Conservation (phyloP, 768 basidiomycete species). For the Boletus rubroflammeus region DNA sequence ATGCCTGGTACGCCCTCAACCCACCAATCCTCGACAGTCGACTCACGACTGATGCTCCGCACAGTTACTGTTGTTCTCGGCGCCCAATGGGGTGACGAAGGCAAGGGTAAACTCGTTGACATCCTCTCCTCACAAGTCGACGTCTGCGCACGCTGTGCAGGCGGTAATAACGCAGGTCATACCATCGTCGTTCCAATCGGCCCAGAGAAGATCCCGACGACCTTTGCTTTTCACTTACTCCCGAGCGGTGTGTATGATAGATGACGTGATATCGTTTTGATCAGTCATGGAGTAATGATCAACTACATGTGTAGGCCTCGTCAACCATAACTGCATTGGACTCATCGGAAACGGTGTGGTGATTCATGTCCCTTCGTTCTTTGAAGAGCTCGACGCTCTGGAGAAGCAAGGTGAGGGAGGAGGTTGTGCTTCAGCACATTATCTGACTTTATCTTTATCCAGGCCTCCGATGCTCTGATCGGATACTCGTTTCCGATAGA, state of each 20-base stretch:
- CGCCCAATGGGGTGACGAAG: constrained; percentile 91
- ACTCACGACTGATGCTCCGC: constrained; percentile 4
- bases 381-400: constrained; percentile 84
- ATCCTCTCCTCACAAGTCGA: constrained; percentile 88
- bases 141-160: constrained; percentile 93
- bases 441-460: constrained; percentile 4
- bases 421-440: neutral
- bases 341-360: constrained; percentile 96
- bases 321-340: constrained; percentile 61
- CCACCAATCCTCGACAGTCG: neutral
- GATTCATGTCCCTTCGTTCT: constrained; percentile 92
- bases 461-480: constrained; percentile 84
- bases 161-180: constrained; percentile 98
- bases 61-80: constrained; percentile 76
- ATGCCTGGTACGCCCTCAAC: constrained; percentile 23
- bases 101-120: constrained; percentile 95
- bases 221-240: constrained; percentile 92
- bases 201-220: constrained; percentile 68
- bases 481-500: constrained; percentile 92
- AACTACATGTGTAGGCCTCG: constrained; percentile 11
- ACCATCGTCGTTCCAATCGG: constrained; percentile 85
- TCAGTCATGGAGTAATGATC: neutral
- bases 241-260: constrained; percentile 65
- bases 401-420: constrained; percentile 66
- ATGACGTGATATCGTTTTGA: neutral